A percentile compares a stretch with the other conserved stretches of the same genome.
Conservation (phyloP, 768 basidiomycete genomes). For the Trametes gibbosa region DNA sequence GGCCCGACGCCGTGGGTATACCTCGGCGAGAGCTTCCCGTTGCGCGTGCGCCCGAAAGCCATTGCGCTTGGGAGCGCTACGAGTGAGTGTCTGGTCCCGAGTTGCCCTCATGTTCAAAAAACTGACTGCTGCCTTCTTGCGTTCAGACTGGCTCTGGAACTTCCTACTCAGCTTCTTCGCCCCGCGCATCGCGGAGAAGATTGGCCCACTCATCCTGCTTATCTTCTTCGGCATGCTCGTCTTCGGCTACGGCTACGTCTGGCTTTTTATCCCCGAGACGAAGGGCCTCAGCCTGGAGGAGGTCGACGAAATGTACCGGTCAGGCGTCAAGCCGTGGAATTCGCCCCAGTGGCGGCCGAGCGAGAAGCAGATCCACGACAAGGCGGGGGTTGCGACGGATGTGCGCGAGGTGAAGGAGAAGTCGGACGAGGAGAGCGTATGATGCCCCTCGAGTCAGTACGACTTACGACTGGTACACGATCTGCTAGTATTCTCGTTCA, state of each 20-base stretch:
- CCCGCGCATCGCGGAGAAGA: conserved; percentile 59
- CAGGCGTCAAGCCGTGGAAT: conserved; percentile 66
- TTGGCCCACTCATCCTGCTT: conserved; percentile 71
- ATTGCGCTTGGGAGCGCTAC: conserved; percentile 72
- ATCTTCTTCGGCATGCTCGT: conserved; percentile 76
- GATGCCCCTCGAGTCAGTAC: not conserved
- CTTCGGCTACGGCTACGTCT: conserved; percentile 71
- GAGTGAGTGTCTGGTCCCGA: conserved; percentile 33
- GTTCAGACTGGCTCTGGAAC: conserved; percentile 66
- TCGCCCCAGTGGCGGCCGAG: conserved; percentile 50
- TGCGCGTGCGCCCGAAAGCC: conserved; percentile 73
- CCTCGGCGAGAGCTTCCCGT: conserved; percentile 78
- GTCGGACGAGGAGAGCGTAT: conserved; percentile 14
- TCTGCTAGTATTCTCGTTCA: not conserved
- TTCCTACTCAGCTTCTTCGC: conserved; percentile 73
- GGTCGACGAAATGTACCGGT: conserved; percentile 73
- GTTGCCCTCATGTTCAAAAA: not conserved
- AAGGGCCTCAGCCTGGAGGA: conserved; percentile 76
- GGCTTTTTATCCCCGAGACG: conserved; percentile 77
- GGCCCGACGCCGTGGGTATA: conserved; percentile 72
- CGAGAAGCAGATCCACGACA: conserved; percentile 28
- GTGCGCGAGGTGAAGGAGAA: conserved; percentile 23
- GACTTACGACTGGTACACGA: not conserved
- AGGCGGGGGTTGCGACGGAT: conserved; percentile 9
- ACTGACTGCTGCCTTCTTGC: conserved; percentile 8